Evolutionary conservation across 108 stramenopile species (phyloP).

Genomic region (Schizochytrium sp.): DNA sequence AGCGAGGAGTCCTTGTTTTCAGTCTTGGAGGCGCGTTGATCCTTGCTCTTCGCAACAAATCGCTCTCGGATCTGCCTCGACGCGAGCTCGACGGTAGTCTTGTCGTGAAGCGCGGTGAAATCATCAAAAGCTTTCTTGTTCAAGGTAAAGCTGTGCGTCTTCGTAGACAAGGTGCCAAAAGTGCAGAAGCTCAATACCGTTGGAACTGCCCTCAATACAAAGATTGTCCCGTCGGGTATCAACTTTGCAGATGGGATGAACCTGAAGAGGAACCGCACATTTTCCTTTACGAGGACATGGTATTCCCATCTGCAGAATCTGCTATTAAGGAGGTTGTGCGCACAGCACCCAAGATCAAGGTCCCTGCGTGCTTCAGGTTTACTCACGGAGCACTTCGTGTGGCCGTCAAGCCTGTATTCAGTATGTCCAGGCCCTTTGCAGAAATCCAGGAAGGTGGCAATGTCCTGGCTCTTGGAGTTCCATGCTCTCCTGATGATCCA

Average conservation of each 20-base stretch:
- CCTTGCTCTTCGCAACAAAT: background rate
- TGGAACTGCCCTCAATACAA: constrained; percentile 59
- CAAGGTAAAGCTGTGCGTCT: constrained; percentile 29
- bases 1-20: constrained; percentile 12
- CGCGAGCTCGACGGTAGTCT: constrained; percentile 56
- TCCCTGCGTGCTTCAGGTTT: constrained; percentile 29
- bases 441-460: background rate
- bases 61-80: background rate
- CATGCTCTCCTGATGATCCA: background rate
- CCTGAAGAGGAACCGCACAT: background rate
- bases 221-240: constrained; percentile 44
- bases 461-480: background rate
- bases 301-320: background rate
- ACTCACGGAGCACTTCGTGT: background rate
- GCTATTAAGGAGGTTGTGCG: constrained; percentile 24
- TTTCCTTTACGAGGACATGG: constrained; percentile 34
- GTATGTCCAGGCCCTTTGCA: background rate
- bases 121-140: background rate
- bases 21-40: constrained; percentile 58
- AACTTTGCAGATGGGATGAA: constrained; percentile 32
- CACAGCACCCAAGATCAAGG: background rate
- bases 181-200: constrained; percentile 29
- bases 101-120: background rate
- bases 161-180: constrained; percentile 4
- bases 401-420: constrained; percentile 10